Base-by-base conservation (phyloP, 352 stramenopile species). In the Pythium rhizo-oryzae region DNA sequence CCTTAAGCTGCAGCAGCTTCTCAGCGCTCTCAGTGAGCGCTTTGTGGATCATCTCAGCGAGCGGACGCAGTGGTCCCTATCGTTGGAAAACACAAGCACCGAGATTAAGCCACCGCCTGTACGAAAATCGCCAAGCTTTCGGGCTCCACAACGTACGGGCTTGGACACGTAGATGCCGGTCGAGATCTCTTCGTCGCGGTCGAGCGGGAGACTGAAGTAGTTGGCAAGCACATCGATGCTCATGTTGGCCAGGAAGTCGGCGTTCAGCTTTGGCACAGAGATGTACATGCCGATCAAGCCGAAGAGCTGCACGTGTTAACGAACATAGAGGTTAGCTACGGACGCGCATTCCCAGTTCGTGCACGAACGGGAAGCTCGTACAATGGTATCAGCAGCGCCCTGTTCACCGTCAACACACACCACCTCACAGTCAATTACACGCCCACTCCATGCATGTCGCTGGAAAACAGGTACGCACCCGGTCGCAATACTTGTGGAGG, bases 231-330 rank as follows among this genome's bases (percentile, higher is more conserved):
- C 58, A 54, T 94, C 84, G 30, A 94, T 71, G 63, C 72, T 86
- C 59, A 94, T 62, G 66, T 74, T 75, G 57, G 75, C 60, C 57
- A 93, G 59, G 76, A 87, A 92, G 62, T 77, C 69, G 24, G 75
- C 79, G 58, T 85, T 67, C n/a, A 94, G 69, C 41, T 79, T 80
- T n/a, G 84, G 82, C 44, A 79, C 79, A 3, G 82, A 91, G 41
- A 94, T 94, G 82, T 91, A 94, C 78, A 94, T 91, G 60, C 86
- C 86, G 47, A 94, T 78, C n/a, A 92, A 64, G n/a, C 86, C 86
- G 62, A 90, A 94, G 60, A 90, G 69, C 86, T 94, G 25, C 4
- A 39, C 21, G 49, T 37, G 49, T 33, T 28, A 39, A 55, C 49
- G 24, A 24, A 55, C 25, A 55, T 11, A 53, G 49, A 47, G 9